Conservation (phyloP, 257 asterid genomes). For the Solanum pennellii region DNA sequence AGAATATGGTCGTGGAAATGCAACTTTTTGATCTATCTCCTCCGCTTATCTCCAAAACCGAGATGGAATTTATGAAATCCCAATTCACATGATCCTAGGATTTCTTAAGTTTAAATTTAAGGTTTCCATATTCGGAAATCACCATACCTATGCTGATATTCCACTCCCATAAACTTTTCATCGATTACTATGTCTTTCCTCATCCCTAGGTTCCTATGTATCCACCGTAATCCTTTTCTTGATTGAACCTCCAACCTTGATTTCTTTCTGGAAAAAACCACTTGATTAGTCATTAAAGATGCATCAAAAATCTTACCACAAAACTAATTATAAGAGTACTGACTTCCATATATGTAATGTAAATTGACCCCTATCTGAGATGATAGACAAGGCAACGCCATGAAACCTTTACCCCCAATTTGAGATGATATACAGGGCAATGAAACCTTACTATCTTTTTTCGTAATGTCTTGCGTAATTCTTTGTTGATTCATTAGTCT, state of each 20-base stretch:
- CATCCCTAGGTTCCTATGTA: not conserved
- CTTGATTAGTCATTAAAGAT: not conserved
- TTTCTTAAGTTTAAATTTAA: not conserved
- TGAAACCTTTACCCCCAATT: no score
- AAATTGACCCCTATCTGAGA: no score
- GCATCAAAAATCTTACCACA: not conserved
- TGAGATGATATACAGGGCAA: no score
- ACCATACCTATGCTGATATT: not conserved
- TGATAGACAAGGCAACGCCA: no score
- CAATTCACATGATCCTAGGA: not conserved
- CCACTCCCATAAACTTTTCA: not conserved
- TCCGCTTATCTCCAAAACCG: not conserved
- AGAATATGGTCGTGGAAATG: not conserved
- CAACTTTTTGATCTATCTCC: not conserved
- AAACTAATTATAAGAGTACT: not conserved
- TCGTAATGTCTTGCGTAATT: no score
- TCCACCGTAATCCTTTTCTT: not conserved
- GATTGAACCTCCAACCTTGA: not conserved
- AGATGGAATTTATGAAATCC: not conserved
- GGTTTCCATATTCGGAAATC: not conserved
- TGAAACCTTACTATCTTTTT: no score
- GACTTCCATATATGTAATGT: no score
- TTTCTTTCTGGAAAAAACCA: not conserved
- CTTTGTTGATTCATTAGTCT: no score
- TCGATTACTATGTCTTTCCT: not conserved